These are phyloP conservation scores for Tolypocladium ovalisporum DNA, from an alignment of 2,329 filamentous ascomycete species.

Conservation along the genomic window DNA sequence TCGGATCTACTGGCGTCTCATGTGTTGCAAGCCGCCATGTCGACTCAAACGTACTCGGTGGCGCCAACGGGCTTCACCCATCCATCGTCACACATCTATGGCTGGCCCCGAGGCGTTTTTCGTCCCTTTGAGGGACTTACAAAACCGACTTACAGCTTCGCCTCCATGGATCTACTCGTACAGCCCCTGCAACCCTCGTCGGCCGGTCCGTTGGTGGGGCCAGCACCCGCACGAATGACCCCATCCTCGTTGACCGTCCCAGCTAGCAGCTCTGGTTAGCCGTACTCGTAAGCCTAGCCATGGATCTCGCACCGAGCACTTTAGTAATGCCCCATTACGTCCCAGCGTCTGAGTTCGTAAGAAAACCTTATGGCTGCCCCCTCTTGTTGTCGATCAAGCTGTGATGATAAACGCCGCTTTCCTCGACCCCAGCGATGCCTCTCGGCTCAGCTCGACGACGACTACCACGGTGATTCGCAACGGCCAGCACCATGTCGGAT, in stretches of 20 bases:
- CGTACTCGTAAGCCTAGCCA: too few species aligned
- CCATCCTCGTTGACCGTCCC: not conserved
- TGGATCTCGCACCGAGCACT: not conserved
- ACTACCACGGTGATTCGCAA: not conserved
- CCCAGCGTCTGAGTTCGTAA: not conserved
- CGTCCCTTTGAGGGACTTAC: not conserved
- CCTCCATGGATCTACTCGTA: too few species aligned
- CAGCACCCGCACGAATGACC: not conserved
- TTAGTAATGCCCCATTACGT: not conserved
- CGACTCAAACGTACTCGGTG: not conserved
- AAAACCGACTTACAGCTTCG: not conserved
- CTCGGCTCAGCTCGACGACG: not conserved
- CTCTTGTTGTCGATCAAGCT: not conserved
- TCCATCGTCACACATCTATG: not conserved
- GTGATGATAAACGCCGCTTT: not conserved
- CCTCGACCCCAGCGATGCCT: not conserved
- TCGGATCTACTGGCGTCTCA: not conserved
- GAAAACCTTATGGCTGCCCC: not conserved
- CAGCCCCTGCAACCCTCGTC: not conserved
- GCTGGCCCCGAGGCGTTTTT: not conserved
- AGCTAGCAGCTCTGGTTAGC: not conserved
- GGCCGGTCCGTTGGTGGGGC: not conserved
- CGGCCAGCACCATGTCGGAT: slow-evolving; percentile 7
- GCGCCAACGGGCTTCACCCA: not conserved
- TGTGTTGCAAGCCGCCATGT: not conserved